Evolutionary conservation across 768 basidiomycete species (phyloP), one percentile per base, ranked within the genome.

Genomic region (Russula sp.): DNA sequence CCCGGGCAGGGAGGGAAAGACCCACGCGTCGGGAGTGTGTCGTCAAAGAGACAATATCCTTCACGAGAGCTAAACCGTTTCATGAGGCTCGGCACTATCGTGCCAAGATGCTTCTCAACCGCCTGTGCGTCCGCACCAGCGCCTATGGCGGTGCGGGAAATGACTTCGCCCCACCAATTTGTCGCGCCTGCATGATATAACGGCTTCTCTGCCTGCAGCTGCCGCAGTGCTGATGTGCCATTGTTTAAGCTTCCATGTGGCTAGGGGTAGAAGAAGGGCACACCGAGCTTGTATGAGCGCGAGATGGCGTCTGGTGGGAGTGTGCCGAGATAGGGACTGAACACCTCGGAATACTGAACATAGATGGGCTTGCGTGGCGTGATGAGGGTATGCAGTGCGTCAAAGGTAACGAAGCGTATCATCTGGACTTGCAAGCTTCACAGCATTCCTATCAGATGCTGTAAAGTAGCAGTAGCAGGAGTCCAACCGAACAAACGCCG

Each of bases 81-180:
- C 76, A 92, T 78, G n/a, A 92, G 80, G 16, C 64, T 73, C 7
- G 81, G 75, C 14, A 87, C 84, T 51, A 93, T 88, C 54, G 75
- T 64, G n/a, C 75, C 67, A 37, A 91, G 72, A 58, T 80, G 78
- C 7, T 65, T 69, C 61, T 84, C 78, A 11, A 92, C 79, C 20
- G 71, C 88, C 68, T 75, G 71, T 53, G 80, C 71, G 73, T 87
- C 77, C 3, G 85, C 90, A 1, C 88, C 89, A 48, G 90, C 88
- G 4, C 84, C 88, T 2, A 89, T 72, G 18, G 89, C 90, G 42
- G 91, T 92, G 61, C 82, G 75, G 61, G 77, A 77, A 64, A 93
- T 85, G 44, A 93, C 89, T 65, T 89, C 85, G n/a, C 76, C 72
- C 91, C 91, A 93, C 89, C 89, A 92, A 3, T 70, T 72, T 37